These are phyloP conservation scores for Pseudopithomyces chartarum DNA, from an alignment of 2,329 filamentous ascomycete species.

Conservation along the genomic window DNA sequence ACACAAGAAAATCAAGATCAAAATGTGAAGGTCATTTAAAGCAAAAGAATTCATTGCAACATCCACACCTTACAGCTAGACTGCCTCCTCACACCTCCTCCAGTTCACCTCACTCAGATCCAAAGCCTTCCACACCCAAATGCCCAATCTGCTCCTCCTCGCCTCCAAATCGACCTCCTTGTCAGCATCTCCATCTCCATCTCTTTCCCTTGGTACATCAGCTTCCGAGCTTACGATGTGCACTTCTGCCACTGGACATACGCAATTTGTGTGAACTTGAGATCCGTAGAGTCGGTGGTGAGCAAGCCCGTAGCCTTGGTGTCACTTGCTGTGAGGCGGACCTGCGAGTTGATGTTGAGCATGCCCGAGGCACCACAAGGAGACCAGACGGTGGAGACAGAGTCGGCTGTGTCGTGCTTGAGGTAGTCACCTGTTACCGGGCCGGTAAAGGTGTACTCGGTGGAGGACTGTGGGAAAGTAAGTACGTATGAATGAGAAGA, in stretches of 20 bases:
- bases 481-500: not conserved
- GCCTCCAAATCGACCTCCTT: too few relatives aligned
- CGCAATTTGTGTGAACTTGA: constrained; percentile 52
- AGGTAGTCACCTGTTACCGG: constrained; percentile 45
- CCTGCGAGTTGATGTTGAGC: constrained; percentile 61
- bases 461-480: constrained; percentile 34
- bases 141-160: constrained; percentile 4
- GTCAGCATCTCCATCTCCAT: not conserved
- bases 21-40: not conserved
- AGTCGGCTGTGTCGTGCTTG: constrained; percentile 49
- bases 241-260: constrained; percentile 53
- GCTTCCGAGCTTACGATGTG: constrained; percentile 23
- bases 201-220: constrained; percentile 11
- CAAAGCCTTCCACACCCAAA: constrained; percentile 8
- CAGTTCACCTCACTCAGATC: not conserved
- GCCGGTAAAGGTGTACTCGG: constrained; percentile 48
- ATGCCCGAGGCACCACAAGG: constrained; percentile 56
- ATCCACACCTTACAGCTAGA: too few relatives aligned
- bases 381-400: constrained; percentile 57
- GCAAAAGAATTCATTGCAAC: not conserved
- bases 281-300: constrained; percentile 56
- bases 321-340: constrained; percentile 45
- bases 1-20: not conserved
- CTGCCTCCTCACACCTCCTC: not conserved
- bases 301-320: constrained; percentile 46